A percentile compares a stretch with the other conserved stretches of the same genome.
phyloP scores from a whole-genome alignment of 1,139 yeast genomes.

The Pichiaceae sp. region DNA sequence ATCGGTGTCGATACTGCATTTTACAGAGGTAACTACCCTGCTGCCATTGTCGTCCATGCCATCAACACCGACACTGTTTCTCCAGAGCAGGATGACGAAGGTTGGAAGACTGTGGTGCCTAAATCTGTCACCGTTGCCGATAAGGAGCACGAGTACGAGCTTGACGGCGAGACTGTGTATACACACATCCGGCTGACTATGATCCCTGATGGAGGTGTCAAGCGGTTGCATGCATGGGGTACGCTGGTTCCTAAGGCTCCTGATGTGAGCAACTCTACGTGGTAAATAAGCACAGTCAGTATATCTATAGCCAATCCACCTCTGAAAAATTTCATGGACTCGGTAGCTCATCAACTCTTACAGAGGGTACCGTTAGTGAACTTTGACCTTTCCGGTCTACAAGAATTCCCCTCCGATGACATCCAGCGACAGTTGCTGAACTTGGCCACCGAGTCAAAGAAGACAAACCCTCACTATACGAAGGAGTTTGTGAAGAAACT shows the following conservation, averaged over 20 bases:
- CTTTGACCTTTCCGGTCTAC: background rate
- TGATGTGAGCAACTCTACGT: background rate
- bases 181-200: slow-evolving; percentile 74
- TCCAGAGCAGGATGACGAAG: slow-evolving; percentile 30
- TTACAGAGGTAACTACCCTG: slow-evolving; percentile 91
- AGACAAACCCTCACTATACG: slow-evolving; percentile 41
- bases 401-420: slow-evolving; percentile 2
- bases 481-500: slow-evolving; percentile 36
- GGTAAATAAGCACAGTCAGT: too few species aligned
- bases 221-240: slow-evolving; percentile 80
- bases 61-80: slow-evolving; percentile 29
- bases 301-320: background rate
- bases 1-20: slow-evolving; percentile 85
- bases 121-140: slow-evolving; percentile 74
- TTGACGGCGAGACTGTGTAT: slow-evolving; percentile 22
- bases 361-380: slow-evolving; percentile 26
- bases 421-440: slow-evolving; percentile 19
- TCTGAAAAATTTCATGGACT: slow-evolving; percentile 14
- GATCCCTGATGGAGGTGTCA: slow-evolving; percentile 95
- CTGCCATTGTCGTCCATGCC: slow-evolving; percentile 58
- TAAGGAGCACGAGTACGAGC: slow-evolving; percentile 55
- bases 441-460: slow-evolving; percentile 18
- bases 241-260: slow-evolving; percentile 17
- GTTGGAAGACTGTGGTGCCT: slow-evolving; percentile 61
- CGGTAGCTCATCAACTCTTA: slow-evolving; percentile 16